Evolutionary conservation across 2,329 filamentous ascomycete genomes (phyloP).

Genomic region (Fusarium palustre): DNA sequence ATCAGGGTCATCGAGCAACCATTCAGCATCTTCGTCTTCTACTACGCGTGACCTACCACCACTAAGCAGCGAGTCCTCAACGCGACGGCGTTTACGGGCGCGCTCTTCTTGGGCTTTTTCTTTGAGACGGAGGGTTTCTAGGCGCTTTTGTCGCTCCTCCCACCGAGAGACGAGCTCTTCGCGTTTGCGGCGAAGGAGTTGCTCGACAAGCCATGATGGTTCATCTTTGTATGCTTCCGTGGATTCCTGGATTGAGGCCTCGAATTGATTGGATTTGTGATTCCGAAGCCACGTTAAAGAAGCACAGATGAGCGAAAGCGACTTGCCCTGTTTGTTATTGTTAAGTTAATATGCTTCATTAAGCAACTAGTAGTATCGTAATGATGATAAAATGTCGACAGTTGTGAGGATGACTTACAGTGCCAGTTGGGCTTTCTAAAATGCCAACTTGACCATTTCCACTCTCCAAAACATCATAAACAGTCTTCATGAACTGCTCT

Average conservation of each 20-base stretch:
- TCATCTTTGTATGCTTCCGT: constrained; percentile 70
- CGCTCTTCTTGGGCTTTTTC: constrained; percentile 68
- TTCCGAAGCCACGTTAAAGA: constrained; percentile 91
- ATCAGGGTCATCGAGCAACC: constrained; percentile 78
- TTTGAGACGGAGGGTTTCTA: constrained; percentile 73
- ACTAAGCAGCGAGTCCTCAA: constrained; percentile 50
- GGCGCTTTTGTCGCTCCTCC: constrained; percentile 78
- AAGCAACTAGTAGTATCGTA: not conserved
- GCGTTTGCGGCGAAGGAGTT: constrained; percentile 75
- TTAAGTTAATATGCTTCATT: not conserved
- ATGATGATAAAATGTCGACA: too few relatives aligned
- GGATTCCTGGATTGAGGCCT: constrained; percentile 60
- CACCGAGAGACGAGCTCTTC: constrained; percentile 74
- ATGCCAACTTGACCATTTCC: constrained; percentile 83
- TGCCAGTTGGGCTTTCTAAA: constrained; percentile 93
- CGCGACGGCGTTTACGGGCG: constrained; percentile 60
- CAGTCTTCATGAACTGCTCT: constrained; percentile 84
- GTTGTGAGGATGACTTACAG: constrained; percentile 55
- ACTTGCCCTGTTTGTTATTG: constrained; percentile 76
- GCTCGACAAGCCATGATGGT: constrained; percentile 86
- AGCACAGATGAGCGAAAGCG: constrained; percentile 88
- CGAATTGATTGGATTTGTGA: constrained; percentile 74
- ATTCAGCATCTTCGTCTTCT: constrained; percentile 73
- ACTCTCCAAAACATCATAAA: constrained; percentile 80
- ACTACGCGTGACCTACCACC: constrained; percentile 32